A percentile compares a stretch with the other conserved stretches of the same genome.
phyloP scores from a whole-genome alignment of 2,329 filamentous ascomycete genomes.

The Colletotrichum sp. region DNA sequence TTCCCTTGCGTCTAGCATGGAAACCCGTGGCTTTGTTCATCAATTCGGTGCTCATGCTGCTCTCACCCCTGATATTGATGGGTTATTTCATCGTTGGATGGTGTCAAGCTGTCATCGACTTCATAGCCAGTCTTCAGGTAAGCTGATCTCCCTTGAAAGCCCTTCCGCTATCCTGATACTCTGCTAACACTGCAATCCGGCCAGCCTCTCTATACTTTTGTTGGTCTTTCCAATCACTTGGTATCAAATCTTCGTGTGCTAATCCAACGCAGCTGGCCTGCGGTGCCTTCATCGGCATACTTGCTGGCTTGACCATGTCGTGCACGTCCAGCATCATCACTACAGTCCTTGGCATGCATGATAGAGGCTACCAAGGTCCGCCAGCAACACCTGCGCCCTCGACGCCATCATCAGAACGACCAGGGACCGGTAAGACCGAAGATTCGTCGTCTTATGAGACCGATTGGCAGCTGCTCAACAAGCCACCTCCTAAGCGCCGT shows the following conservation, averaged over 20 bases:
- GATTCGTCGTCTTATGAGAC: constrained; percentile 36
- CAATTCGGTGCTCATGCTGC: constrained; percentile 32
- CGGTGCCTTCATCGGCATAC: constrained; percentile 70
- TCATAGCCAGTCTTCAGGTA: constrained; percentile 41
- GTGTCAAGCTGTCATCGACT: constrained; percentile 26
- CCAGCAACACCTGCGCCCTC: constrained; percentile 38
- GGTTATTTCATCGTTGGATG: constrained; percentile 31
- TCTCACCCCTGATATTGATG: constrained; percentile 42
- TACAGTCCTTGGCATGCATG: constrained; percentile 51
- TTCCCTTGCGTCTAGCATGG: constrained; percentile 35
- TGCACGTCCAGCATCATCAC: constrained; percentile 60
- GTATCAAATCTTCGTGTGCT: constrained; percentile 28
- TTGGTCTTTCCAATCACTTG: constrained; percentile 27
- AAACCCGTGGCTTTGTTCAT: constrained; percentile 29
- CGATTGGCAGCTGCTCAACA: constrained; percentile 40
- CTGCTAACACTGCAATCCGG: background rate
- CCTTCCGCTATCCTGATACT: background rate
- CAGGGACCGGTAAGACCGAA: constrained; percentile 19
- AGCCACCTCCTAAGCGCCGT: constrained; percentile 39
- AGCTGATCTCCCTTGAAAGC: constrained; percentile 21
- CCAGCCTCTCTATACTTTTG: constrained; percentile 50
- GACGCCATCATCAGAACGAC: constrained; percentile 17
- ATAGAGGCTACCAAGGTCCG: constrained; percentile 22
- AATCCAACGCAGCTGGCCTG: constrained; percentile 56
- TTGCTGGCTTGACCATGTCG: constrained; percentile 65